Base-by-base conservation (phyloP, 2,329 filamentous ascomycete genomes). In the Pseudocercospora musae region DNA sequence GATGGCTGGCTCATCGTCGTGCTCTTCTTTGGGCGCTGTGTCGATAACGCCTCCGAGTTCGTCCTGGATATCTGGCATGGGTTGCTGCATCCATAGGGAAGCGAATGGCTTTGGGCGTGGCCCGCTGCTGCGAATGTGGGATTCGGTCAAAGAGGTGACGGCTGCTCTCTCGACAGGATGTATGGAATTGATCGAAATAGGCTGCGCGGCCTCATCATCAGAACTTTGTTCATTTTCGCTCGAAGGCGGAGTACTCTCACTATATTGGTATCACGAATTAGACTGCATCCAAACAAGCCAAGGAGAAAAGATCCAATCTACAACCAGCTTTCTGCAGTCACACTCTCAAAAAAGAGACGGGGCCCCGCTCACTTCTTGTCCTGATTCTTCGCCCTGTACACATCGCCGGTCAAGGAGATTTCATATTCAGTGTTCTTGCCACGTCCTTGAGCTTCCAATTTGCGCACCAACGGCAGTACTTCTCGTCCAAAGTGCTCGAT, bases 401-500 rank as follows among this genome's bases (percentile, higher is more conserved):
- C 78, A 44, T 82, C 78, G 1, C 81, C 81, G 1, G 80, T 82
- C 65, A 76, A 71, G 42, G 66, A 68, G 55, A 83, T 80, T 70
- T 83, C 81, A 62, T 77, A 77, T 10, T 75, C 78, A 1, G 69
- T 74, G 66, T 82, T 77, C 67, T 77, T 82, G 0, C 81, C 82
- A 27, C 81, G 74, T 0, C 81, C 81, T 65, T 80, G 71, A 23
- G 70, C 76, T 71, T 84, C 82, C 58, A 82, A 62, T 67, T 80
- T 73, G 57, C 81, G 74, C 2, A 83, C 80, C 33, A 83, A 70
- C 7, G 80, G 78, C 44, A 83, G 57, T 0, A 84, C 78, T 42
- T 81, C 73, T 48, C 74, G 72, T 0, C 81, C 81, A 69, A 83
- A 83, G 49, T 72, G 68, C 69, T 82, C 76, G 59, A 84, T 81